Evolutionary conservation across 2,329 filamentous ascomycete species (phyloP).

Genomic region (Alternaria atra): DNA sequence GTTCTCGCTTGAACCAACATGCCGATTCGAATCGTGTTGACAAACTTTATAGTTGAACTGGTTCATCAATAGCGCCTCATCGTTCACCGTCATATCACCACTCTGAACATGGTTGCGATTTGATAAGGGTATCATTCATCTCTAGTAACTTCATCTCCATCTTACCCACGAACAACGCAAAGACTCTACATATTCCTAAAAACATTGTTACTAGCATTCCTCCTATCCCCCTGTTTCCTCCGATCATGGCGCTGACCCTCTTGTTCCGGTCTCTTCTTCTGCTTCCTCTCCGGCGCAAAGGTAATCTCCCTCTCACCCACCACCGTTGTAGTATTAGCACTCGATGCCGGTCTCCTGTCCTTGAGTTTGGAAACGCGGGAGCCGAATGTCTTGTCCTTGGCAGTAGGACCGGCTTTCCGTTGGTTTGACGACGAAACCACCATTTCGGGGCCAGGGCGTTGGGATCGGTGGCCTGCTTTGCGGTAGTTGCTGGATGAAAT

Average conservation of each 20-base stretch:
- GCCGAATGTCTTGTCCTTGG: slow-evolving; percentile 66
- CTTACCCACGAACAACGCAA: not conserved
- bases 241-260: slow-evolving; percentile 34
- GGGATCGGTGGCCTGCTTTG: slow-evolving; percentile 61
- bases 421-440: slow-evolving; percentile 59
- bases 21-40: not conserved
- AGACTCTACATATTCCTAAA: slow-evolving; percentile 70
- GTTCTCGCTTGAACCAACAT: too few species aligned
- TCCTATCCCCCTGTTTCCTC: slow-evolving; percentile 63
- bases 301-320: slow-evolving; percentile 71
- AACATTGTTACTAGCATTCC: slow-evolving; percentile 79
- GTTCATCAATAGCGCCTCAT: too few species aligned
- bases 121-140: slow-evolving; percentile 8
- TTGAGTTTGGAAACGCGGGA: slow-evolving; percentile 59
- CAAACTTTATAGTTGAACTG: not conserved
- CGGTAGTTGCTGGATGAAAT: slow-evolving; percentile 72
- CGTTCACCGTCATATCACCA: not conserved
- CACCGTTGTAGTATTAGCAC: slow-evolving; percentile 39
- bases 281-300: slow-evolving; percentile 71
- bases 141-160: not conserved
- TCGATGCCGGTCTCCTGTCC: slow-evolving; percentile 26
- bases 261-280: slow-evolving; percentile 43
- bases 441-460: slow-evolving; percentile 57
- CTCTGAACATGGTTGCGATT: not conserved
- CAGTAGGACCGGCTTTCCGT: slow-evolving; percentile 43